Base-by-base conservation (phyloP, 768 basidiomycete genomes). In the Mycena maculata region DNA sequence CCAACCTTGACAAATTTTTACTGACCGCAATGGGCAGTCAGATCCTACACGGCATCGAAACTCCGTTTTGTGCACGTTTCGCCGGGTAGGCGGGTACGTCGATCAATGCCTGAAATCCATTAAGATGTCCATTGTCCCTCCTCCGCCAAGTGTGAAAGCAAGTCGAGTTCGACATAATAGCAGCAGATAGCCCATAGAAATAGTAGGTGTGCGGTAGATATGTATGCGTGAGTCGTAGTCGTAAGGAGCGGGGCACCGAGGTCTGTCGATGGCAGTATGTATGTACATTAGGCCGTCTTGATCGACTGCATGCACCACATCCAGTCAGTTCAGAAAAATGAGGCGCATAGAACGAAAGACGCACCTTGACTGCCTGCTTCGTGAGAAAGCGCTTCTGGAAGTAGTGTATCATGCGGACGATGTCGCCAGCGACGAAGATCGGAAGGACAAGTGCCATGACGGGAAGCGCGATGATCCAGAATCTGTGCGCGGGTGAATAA, bases 401-500 rank as follows among this genome's bases (percentile, higher is more conserved):
- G 63, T 86, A 86, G 65, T 85, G 85, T 47, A 76, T 75, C 63
- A 85, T 70, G 31, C 81, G 77, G 63, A 72, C 74, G 66, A 91
- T 75, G 71, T 91, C 90, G 20, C 79, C 71, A 69, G 79, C 81
- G 73, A 87, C 74, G 76, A 90, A 90, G 7, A 86, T 59, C 36
- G 86, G 83, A 23, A 88, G 74, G 47, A 90, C 79, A 36, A 88
- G 67, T 20, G 76, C 76, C 84, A 90, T 86, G 28, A 90, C 78
- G 0, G 90, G 90, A 1, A 90, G 73, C 0, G 88, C 87, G 56
- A 91, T 85, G 60, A 81, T 78, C 90, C 91, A 91, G 81, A 91
- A 92, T 12, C 89, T 91, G 70, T 27, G 13, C 6, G 38, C 12
- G 16, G n/a, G 38, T 18, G 9, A 39, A 30, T 49, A 36, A 25